phyloP scores from a whole-genome alignment of 352 stramenopile species.

The Phytophthora nicotianae region DNA sequence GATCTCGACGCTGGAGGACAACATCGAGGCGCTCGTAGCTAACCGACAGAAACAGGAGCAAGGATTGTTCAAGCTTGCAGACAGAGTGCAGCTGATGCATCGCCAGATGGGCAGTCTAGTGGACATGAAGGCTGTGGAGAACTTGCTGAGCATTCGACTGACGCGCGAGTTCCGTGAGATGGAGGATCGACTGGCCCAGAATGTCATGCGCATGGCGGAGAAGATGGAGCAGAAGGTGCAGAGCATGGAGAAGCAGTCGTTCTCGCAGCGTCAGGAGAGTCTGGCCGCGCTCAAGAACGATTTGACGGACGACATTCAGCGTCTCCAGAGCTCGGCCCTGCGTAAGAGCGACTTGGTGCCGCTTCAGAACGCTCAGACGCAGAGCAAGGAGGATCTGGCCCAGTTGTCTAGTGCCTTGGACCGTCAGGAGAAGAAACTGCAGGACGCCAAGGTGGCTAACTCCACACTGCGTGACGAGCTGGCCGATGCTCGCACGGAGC shows the following conservation, averaged over 20 bases:
- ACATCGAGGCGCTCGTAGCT: constrained; percentile 55
- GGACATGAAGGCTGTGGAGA: constrained; percentile 73
- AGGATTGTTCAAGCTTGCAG: constrained; percentile 57
- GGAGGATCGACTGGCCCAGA: constrained; percentile 65
- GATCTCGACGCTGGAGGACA: constrained; percentile 59
- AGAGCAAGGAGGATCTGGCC: constrained; percentile 64
- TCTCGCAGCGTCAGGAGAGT: constrained; percentile 58
- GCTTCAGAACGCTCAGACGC: constrained; percentile 62
- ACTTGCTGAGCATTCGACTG: constrained; percentile 66
- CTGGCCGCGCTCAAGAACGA: constrained; percentile 61
- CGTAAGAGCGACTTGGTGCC: constrained; percentile 58
- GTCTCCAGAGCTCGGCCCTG: constrained; percentile 44
- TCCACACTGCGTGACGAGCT: constrained; percentile 60
- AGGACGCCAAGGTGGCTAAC: constrained; percentile 55
- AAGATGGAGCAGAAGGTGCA: constrained; percentile 77
- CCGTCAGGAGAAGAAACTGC: constrained; percentile 67
- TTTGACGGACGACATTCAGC: constrained; percentile 62
- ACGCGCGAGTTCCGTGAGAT: constrained; percentile 77
- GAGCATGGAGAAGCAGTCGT: constrained; percentile 54
- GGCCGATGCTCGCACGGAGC: constrained; percentile 52
- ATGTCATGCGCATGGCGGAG: constrained; percentile 58
- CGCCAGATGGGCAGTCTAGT: constrained; percentile 54
- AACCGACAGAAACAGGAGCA: constrained; percentile 61
- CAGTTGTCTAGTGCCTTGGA: constrained; percentile 63
- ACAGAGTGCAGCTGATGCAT: constrained; percentile 57